phyloP scores from a whole-genome alignment of 2,329 filamentous ascomycete species.

The Akanthomyces uredinophilus region DNA sequence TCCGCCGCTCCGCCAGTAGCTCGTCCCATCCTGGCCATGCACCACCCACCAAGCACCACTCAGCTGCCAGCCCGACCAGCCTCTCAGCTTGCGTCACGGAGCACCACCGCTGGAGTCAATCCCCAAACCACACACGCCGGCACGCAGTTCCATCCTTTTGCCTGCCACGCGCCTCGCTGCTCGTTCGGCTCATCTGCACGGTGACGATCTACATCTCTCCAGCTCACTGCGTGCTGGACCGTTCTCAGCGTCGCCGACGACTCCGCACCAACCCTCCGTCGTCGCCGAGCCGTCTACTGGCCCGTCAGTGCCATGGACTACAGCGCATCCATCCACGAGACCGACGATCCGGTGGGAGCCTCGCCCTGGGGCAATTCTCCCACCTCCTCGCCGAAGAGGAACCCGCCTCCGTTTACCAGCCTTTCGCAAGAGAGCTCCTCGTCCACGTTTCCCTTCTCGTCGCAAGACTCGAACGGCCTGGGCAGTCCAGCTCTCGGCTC shows the following conservation, averaged over 20 bases:
- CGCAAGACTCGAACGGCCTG: slow-evolving; percentile 40
- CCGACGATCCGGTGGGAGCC: slow-evolving; percentile 46
- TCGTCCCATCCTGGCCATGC: not conserved
- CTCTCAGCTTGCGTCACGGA: slow-evolving; percentile 16
- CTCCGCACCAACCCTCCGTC: slow-evolving; percentile 6
- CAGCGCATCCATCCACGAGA: slow-evolving; percentile 49
- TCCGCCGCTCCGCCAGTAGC: not conserved
- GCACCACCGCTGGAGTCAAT: slow-evolving; percentile 1
- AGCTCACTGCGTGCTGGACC: not conserved
- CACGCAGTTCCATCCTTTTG: not conserved
- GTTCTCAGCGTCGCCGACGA: not conserved
- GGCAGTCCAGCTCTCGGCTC: slow-evolving; percentile 29
- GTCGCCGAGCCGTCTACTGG: slow-evolving; percentile 2
- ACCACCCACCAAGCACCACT: not conserved
- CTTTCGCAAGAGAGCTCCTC: slow-evolving; percentile 35
- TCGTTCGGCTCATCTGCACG: not conserved
- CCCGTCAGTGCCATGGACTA: slow-evolving; percentile 47
- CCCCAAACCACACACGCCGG: not conserved
- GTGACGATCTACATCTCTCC: not conserved
- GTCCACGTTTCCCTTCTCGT: slow-evolving; percentile 40
- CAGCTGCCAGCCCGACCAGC: slow-evolving; percentile 3
- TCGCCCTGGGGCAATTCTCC: slow-evolving; percentile 56
- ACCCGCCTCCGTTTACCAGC: slow-evolving; percentile 38
- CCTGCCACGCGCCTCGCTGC: not conserved
- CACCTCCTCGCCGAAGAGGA: slow-evolving; percentile 43